Base-by-base conservation (phyloP, 108 stramenopile species). In the Nitzschia putrida region DNA sequence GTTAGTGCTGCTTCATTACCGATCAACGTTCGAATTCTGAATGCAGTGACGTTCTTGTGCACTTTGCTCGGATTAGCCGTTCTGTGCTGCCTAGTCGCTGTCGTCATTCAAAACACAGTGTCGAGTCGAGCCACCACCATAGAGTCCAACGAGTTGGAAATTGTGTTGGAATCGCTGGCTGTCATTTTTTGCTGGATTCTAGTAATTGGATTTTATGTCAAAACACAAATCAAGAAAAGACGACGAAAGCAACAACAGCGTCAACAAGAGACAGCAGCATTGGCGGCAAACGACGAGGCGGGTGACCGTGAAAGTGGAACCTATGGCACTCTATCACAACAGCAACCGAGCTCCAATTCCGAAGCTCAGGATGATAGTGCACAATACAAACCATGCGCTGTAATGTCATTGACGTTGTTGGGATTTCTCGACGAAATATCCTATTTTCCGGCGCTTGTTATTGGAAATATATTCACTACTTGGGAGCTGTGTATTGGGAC, bases 371-470 rank as follows among this genome's bases (percentile, higher is more conserved):
- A 4, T 34, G 29, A 34, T 4, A 34, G 29, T 4, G 29, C 29
- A 3, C 13, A 43, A 53, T 38, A 73, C 39, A 13, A 51, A 61
- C 79, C 82, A 7, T 71, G 68, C 72, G 67, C 74, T 61, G 78
- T 90, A 0, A 58, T 79, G 18, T 71, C 81, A 10, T 73, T 90
- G 57, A 88, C 87, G 61, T 34, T 76, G 10, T 45, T 88, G 22
- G 89, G 86, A 42, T 80, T 83, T 39, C 61, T 90, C 41, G 89
- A 90, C 59, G 89, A 90, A 73, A 58, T 90, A 4, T 80, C 79
- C 16, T 90, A 90, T 57, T 90, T 90, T 66, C 89, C 89, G 42
- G 76, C 80, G 5, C 72, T 90, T 11, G 56, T 90, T 57, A 49
- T 90, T 57, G 89, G 85, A 39, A 61, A 82, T 4, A 56, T 90